A percentile compares a stretch with the other conserved stretches of the same genome.
phyloP scores from a whole-genome alignment of 768 basidiomycete species.

The Candolleomyces efflorescens region DNA sequence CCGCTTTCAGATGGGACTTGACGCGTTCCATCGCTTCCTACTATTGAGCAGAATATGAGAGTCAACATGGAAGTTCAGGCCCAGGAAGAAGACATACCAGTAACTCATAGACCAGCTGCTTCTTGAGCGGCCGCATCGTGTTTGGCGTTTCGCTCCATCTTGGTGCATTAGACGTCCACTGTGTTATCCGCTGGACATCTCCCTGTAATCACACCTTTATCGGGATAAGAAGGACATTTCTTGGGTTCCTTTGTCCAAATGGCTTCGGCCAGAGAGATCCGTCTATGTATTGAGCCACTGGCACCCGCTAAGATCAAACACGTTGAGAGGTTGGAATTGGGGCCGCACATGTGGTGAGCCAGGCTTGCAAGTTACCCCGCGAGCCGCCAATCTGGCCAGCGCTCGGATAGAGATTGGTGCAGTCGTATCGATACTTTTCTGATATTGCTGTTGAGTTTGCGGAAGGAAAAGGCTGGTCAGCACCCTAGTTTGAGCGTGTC shows the following conservation, averaged over 20 bases:
- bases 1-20: too few species aligned
- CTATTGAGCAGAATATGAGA: background rate
- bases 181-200: conserved; percentile 3
- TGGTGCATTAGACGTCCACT: background rate
- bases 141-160: background rate
- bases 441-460: too few species aligned
- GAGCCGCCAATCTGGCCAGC: too few species aligned
- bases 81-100: background rate
- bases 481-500: background rate
- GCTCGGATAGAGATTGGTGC: too few species aligned
- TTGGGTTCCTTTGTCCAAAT: background rate
- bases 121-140: background rate
- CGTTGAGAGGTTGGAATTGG: background rate
- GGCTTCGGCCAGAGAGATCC: background rate
- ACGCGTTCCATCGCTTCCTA: too few species aligned
- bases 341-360: background rate
- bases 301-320: background rate
- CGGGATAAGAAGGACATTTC: background rate
- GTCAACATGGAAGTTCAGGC: background rate
- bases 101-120: background rate
- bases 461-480: background rate
- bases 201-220: conserved; percentile 3
- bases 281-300: background rate
- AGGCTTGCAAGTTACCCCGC: background rate
- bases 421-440: too few species aligned